Evolutionary conservation across 75 land plant species (phyloP), one percentile per base, ranked within the genome.

Genomic region (Azolla pinnata): DNA sequence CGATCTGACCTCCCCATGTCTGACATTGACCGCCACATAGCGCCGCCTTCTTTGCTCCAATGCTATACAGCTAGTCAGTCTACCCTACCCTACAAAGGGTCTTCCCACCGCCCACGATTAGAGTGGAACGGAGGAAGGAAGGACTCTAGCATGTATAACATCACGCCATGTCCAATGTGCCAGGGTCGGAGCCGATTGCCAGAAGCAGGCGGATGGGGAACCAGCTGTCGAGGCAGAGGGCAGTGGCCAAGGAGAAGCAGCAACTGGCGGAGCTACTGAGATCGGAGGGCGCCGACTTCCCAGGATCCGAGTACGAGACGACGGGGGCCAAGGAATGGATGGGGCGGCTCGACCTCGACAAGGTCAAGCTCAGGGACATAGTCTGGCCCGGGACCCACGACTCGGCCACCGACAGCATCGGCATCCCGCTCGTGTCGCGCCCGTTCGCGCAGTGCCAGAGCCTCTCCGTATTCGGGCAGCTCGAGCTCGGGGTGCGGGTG

Each of bases 311-410:
- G 21, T 58, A 35, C 56, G 73, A 44, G 44, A 20, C 65, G 32
- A 48, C 26, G n/a, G 59, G 65, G 24, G 61, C 33, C 49, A 75
- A 75, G 21, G 68, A 75, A 59, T 75, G 77, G 77, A 75, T 75
- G 77, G 48, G 40, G 17, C 58, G 29, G 0, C 35, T 65, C 1
- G 61, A 64, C 4, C 68, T 64, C 19, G 49, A 33, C 0, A 64
- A 26, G 8, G 24, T 65, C 20, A 18, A 35, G 44, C 47, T 75
- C 33, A 57, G 38, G 20, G 61, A 71, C 29, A 42, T 75, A 17
- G 45, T 75, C 17, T 75, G 77, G 75, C 77, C 77, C 1, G 75
- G 75, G 1, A 71, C 77, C 0, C 77, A 75, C 68, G 62, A 75
- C 32, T 75, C 77, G 2, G 77, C 77, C 55, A 75, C 77, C 0